phyloP scores from a whole-genome alignment of 495 filamentous ascomycete genomes.

The Usnea hakonensis region DNA sequence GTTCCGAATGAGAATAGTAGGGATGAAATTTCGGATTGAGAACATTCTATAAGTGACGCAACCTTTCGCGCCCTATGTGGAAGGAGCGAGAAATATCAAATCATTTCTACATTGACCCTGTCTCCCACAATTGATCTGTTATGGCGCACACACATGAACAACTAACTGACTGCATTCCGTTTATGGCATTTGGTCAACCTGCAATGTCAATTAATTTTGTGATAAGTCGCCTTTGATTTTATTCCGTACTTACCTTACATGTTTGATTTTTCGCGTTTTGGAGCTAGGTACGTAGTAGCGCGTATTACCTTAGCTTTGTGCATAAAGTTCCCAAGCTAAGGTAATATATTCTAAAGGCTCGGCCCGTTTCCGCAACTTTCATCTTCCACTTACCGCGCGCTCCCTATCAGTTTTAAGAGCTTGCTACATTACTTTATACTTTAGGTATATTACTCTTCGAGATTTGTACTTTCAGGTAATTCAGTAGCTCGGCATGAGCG shows the following conservation, averaged over 20 bases:
- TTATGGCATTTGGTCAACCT: background rate
- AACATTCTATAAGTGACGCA: background rate
- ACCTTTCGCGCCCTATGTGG: background rate
- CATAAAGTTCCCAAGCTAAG: no score
- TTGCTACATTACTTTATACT: no score
- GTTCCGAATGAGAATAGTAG: background rate
- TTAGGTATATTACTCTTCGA: no score
- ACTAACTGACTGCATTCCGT: no score
- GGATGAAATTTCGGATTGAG: background rate
- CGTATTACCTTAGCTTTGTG: no score
- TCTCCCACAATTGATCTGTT: background rate
- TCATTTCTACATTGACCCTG: background rate
- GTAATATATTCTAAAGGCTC: background rate
- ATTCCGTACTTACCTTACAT: background rate
- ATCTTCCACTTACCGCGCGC: background rate
- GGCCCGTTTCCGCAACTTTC: background rate
- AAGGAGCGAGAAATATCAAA: slow-evolving; percentile 2
- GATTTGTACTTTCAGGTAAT: background rate
- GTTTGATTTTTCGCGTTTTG: background rate
- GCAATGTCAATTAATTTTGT: background rate
- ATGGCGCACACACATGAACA: no score
- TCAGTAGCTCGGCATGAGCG: slow-evolving; percentile 2
- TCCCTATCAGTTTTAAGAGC: background rate
- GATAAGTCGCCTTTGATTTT: no score
- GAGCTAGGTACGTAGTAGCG: no score